A percentile compares a stretch with the other conserved stretches of the same genome.
These are phyloP conservation scores for Diaporthe humulicola DNA, from an alignment of 2,329 filamentous ascomycete species.

Conservation along the genomic window DNA sequence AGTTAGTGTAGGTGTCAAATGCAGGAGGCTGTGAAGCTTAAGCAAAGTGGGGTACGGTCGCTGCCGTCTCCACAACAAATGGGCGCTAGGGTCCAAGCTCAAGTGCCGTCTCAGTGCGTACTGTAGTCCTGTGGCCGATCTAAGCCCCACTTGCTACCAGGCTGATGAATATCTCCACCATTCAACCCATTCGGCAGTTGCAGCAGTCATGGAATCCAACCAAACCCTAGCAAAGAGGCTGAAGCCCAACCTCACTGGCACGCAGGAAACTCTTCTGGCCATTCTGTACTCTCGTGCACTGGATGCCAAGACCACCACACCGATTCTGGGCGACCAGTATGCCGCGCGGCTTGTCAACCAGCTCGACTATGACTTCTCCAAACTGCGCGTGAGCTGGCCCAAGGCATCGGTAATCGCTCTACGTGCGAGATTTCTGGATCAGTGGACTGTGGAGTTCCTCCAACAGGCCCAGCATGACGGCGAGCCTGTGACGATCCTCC, in stretches of 20 bases:
- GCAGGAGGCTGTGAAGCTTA: no score
- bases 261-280: slow-evolving; percentile 35
- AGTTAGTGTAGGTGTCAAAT: no score
- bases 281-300: slow-evolving; percentile 30
- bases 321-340: slow-evolving; percentile 35
- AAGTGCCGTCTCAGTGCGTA: no score
- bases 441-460: slow-evolving; percentile 31
- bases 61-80: no score
- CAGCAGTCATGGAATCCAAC: background rate
- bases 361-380: slow-evolving; percentile 38
- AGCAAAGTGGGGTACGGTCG: no score
- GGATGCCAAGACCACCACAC: slow-evolving; percentile 27
- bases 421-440: slow-evolving; percentile 33
- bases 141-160: background rate
- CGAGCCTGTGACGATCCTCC: slow-evolving; percentile 37
- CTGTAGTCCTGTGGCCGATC: no score
- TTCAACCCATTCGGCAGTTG: background rate
- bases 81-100: no score
- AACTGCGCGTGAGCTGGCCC: background rate
- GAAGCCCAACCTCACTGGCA: slow-evolving; percentile 30
- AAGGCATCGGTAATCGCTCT: slow-evolving; percentile 17
- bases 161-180: slow-evolving; percentile 39
- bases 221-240: background rate
- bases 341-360: slow-evolving; percentile 32
- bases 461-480: slow-evolving; percentile 5